Conservation (phyloP, 768 basidiomycete species). For the Sarcomyxa edulis region DNA sequence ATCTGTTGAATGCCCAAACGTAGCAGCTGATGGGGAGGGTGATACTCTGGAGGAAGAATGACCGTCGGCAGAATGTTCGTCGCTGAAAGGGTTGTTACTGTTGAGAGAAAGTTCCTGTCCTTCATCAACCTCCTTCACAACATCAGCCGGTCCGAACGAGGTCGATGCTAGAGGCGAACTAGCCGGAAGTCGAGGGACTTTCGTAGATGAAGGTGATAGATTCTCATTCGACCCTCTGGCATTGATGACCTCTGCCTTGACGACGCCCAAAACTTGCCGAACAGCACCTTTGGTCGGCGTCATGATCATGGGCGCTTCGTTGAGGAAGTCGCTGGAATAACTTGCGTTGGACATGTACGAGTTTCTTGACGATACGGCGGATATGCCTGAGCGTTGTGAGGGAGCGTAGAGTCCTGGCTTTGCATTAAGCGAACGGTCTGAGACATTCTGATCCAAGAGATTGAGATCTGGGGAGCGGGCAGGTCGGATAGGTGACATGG, state of each 20-base stretch:
- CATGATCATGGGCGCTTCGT: slow-evolving; percentile 79
- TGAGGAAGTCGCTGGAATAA: slow-evolving; percentile 73
- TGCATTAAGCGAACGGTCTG: slow-evolving; percentile 43
- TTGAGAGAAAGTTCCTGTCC: slow-evolving; percentile 29
- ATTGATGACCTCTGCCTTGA: slow-evolving; percentile 75
- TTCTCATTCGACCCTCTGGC: slow-evolving; percentile 40
- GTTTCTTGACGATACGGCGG: slow-evolving; percentile 48
- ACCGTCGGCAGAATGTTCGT: slow-evolving; percentile 46
- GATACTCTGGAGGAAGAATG: too few relatives aligned
- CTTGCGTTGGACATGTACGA: slow-evolving; percentile 76
- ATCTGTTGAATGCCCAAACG: slow-evolving; percentile 29
- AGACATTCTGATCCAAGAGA: slow-evolving; percentile 59
- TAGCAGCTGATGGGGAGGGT: slow-evolving; percentile 30
- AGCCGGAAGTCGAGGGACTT: slow-evolving; percentile 38
- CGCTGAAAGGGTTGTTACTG: slow-evolving; percentile 61
- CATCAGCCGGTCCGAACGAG: slow-evolving; percentile 68
- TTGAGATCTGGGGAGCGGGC: slow-evolving; percentile 54
- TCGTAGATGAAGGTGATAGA: slow-evolving; percentile 32
- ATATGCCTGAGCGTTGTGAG: slow-evolving; percentile 52
- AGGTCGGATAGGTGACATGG: slow-evolving; percentile 46
- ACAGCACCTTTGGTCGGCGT: slow-evolving; percentile 61
- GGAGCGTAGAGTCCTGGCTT: slow-evolving; percentile 30
- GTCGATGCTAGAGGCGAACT: slow-evolving; percentile 67
- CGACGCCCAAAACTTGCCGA: slow-evolving; percentile 70
- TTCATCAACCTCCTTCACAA: slow-evolving; percentile 53